phyloP scores from a whole-genome alignment of 352 stramenopile species.

The Phytophthora crassamura region DNA sequence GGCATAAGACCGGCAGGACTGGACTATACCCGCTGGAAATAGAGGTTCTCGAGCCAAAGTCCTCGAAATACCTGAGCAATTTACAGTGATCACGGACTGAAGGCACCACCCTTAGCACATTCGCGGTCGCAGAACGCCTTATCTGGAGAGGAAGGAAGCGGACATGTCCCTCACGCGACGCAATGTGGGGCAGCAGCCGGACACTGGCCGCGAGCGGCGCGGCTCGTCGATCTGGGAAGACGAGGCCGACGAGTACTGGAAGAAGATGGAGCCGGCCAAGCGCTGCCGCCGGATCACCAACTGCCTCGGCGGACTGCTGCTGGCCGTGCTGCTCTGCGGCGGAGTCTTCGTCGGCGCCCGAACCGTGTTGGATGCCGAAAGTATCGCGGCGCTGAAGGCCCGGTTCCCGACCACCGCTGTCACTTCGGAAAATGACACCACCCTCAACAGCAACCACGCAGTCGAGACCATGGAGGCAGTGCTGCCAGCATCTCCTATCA shows the following conservation, averaged over 20 bases:
- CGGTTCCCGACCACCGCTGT: constrained; percentile 8
- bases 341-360: constrained; percentile 25
- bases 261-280: constrained; percentile 71
- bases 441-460: background rate
- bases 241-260: constrained; percentile 74
- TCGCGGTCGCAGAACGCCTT: too few species aligned
- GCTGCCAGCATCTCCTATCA: background rate
- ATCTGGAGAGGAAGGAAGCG: constrained; percentile 9
- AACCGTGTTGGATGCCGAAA: constrained; percentile 16
- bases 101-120: too few species aligned
- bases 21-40: constrained; percentile 5
- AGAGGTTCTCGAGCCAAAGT: background rate
- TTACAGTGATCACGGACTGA: background rate
- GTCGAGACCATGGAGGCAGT: background rate
- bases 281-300: constrained; percentile 42
- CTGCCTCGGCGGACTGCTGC: constrained; percentile 35
- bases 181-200: constrained; percentile 37
- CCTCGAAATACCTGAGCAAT: constrained; percentile 15
- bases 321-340: constrained; percentile 31
- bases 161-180: constrained; percentile 57
- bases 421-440: constrained; percentile 18
- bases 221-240: constrained; percentile 72
- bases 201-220: constrained; percentile 19
- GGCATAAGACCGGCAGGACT: background rate
- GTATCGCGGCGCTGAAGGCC: constrained; percentile 24